phyloP scores from a whole-genome alignment of 2,329 filamentous ascomycete genomes.

The Hymenoscyphus scutula region DNA sequence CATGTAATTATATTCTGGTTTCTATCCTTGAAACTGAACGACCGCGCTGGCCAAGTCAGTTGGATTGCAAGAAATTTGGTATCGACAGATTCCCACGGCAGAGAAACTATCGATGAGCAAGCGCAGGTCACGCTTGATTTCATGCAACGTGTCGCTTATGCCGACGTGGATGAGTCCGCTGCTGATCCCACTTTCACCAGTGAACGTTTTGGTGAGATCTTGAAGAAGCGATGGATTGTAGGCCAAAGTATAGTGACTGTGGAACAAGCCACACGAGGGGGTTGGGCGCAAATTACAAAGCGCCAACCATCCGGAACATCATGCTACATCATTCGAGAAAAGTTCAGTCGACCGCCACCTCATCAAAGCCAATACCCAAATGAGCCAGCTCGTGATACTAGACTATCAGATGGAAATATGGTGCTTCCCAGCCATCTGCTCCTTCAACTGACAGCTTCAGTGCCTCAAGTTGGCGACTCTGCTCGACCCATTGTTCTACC shows the following conservation, averaged over 20 bases:
- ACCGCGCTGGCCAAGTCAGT: slow-evolving; percentile 78
- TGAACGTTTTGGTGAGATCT: slow-evolving; percentile 62
- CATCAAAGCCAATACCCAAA: slow-evolving; percentile 52
- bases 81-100: slow-evolving; percentile 73
- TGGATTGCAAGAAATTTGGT: slow-evolving; percentile 86
- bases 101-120: slow-evolving; percentile 81
- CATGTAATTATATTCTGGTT: slow-evolving; percentile 99
- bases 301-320: slow-evolving; percentile 68
- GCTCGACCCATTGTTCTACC: slow-evolving; percentile 75
- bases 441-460: slow-evolving; percentile 64
- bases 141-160: slow-evolving; percentile 84
- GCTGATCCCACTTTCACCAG: slow-evolving; percentile 64
- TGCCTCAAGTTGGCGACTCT: slow-evolving; percentile 54
- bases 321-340: slow-evolving; percentile 51
- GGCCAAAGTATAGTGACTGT: slow-evolving; percentile 73
- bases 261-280: slow-evolving; percentile 64
- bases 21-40: slow-evolving; percentile 78
- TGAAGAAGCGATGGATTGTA: slow-evolving; percentile 68
- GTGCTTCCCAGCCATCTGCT: slow-evolving; percentile 73
- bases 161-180: slow-evolving; percentile 76
- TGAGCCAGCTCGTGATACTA: slow-evolving; percentile 49
- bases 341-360: slow-evolving; percentile 55
- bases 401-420: slow-evolving; percentile 53
- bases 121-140: slow-evolving; percentile 92
- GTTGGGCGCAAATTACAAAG: slow-evolving; percentile 69